phyloP scores from a whole-genome alignment of 2,329 filamentous ascomycete species.

The Monilinia vaccinii-corymbosi region DNA sequence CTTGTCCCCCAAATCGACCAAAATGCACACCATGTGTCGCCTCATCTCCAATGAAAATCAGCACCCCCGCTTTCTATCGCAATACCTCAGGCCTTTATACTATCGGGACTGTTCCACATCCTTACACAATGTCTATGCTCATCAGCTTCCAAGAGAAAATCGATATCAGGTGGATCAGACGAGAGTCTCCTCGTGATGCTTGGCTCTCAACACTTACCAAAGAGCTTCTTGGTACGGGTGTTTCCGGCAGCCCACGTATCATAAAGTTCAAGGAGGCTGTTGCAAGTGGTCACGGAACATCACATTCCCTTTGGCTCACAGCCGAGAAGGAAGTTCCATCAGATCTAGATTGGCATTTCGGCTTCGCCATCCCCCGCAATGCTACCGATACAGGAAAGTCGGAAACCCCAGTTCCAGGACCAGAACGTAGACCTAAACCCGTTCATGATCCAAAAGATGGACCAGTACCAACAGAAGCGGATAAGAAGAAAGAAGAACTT shows the following conservation, averaged over 20 bases:
- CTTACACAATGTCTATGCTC: constrained; percentile 71
- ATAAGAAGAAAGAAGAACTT: constrained; percentile 44
- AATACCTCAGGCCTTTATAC: constrained; percentile 69
- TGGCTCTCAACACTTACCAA: constrained; percentile 70
- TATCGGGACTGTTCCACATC: constrained; percentile 83
- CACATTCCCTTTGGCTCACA: constrained; percentile 70
- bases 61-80: constrained; percentile 56
- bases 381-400: constrained; percentile 44
- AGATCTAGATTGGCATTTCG: constrained; percentile 85
- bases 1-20: constrained; percentile 74
- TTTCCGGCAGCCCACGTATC: constrained; percentile 56
- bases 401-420: constrained; percentile 48
- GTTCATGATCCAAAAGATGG: constrained; percentile 40
- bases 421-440: constrained; percentile 46
- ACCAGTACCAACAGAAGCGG: constrained; percentile 42
- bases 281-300: constrained; percentile 54
- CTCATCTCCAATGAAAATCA: constrained; percentile 54
- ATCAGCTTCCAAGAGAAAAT: constrained; percentile 51
- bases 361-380: constrained; percentile 64
- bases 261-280: constrained; percentile 74
- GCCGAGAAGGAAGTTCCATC: constrained; percentile 50
- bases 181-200: constrained; percentile 61
- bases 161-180: constrained; percentile 56
- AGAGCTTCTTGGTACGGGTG: constrained; percentile 53
- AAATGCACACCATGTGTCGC: constrained; percentile 67